Conservation (phyloP, 345 rosid species). For the Dovyalis caffra region DNA sequence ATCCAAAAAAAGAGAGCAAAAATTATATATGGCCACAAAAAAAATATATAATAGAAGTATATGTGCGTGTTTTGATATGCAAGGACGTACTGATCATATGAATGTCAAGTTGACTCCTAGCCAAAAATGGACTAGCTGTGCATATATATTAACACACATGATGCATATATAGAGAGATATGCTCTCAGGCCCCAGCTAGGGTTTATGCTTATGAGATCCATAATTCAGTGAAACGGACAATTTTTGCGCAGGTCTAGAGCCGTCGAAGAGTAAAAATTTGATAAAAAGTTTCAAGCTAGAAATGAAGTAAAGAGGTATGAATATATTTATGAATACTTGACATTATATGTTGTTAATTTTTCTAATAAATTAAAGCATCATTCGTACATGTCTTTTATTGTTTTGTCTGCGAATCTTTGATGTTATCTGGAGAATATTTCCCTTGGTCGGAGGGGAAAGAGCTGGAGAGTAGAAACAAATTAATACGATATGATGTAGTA, state of each 20-base stretch:
- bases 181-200: slow-evolving; percentile 4
- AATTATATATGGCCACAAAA: neutral
- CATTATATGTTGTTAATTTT: neutral
- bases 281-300: neutral
- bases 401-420: slow-evolving; percentile 18
- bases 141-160: neutral
- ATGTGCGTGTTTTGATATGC: too few species aligned
- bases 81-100: neutral
- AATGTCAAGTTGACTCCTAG: neutral
- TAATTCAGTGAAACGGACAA: neutral
- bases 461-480: neutral
- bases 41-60: too few species aligned
- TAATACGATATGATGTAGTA: neutral
- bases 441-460: neutral
- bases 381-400: slow-evolving; percentile 11
- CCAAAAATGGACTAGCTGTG: neutral
- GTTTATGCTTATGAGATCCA: slow-evolving; percentile 5
- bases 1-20: neutral
- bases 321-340: neutral
- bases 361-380: slow-evolving; percentile 4
- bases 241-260: neutral
- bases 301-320: neutral
- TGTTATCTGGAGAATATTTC: neutral
- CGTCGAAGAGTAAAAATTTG: neutral
- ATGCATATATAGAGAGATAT: neutral